Conservation (phyloP, 2,329 filamentous ascomycete genomes). For the Pleomassaria siparia region DNA sequence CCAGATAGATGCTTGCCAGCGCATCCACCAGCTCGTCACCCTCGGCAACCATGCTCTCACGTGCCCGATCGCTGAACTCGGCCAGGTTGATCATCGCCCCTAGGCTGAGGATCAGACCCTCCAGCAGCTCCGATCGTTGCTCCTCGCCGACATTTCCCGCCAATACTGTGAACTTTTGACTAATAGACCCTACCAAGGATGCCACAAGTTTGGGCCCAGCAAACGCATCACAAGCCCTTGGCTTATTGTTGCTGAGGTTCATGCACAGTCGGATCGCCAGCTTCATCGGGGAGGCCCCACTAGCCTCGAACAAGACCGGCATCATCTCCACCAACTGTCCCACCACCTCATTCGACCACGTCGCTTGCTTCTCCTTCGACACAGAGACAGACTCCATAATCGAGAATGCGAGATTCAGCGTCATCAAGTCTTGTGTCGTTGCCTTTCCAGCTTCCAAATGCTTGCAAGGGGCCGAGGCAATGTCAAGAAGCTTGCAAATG, state of each 20-base stretch:
- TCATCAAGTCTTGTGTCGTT: constrained; percentile 20
- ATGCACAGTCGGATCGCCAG: constrained; percentile 71
- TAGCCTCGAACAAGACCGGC: constrained; percentile 28
- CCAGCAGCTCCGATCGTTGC: constrained; percentile 57
- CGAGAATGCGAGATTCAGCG: constrained; percentile 49
- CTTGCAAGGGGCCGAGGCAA: constrained; percentile 34
- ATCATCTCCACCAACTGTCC: constrained; percentile 54
- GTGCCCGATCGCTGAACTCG: constrained; percentile 69
- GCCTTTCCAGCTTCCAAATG: constrained; percentile 18
- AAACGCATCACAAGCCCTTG: constrained; percentile 68
- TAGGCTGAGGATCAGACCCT: constrained; percentile 74
- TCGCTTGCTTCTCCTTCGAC: constrained; percentile 44
- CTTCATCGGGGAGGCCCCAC: constrained; percentile 27
- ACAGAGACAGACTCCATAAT: constrained; percentile 55
- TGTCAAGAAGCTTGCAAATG: constrained; percentile 46
- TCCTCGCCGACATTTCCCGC: constrained; percentile 47
- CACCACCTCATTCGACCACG: constrained; percentile 50
- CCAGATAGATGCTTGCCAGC: constrained; percentile 67
- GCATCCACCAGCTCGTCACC: constrained; percentile 55
- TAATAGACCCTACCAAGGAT: constrained; percentile 35
- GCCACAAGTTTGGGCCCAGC: constrained; percentile 56
- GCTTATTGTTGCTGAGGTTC: constrained; percentile 83
- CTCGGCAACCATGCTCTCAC: constrained; percentile 29
- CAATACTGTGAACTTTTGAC: constrained; percentile 25
- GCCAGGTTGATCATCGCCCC: constrained; percentile 86